Conservation (phyloP, 2,329 filamentous ascomycete genomes). For the Ophiostoma ips region DNA sequence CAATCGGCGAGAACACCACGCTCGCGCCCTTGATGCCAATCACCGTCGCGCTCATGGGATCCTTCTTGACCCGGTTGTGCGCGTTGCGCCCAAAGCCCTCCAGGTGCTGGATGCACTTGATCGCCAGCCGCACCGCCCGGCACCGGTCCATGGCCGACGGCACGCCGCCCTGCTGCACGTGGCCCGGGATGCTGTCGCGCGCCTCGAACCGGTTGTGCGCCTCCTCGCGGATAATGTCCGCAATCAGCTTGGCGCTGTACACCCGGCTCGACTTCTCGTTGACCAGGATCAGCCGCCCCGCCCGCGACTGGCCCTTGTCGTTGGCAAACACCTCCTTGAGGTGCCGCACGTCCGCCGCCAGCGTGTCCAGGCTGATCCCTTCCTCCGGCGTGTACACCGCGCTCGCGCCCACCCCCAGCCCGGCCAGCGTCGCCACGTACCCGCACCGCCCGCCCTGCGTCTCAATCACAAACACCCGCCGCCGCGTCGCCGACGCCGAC, state of each 20-base stretch:
- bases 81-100: conserved; percentile 59
- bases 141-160: conserved; percentile 95
- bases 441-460: conserved; percentile 92
- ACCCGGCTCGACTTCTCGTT: conserved; percentile 88
- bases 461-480: conserved; percentile 93
- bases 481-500: conserved; percentile 82
- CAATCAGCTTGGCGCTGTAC: conserved; percentile 86
- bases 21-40: conserved; percentile 87
- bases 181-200: conserved; percentile 78
- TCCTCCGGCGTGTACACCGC: conserved; percentile 97
- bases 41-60: conserved; percentile 61
- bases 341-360: conserved; percentile 78
- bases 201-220: conserved; percentile 85
- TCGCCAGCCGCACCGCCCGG: conserved; percentile 77
- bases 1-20: conserved; percentile 76
- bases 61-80: conserved; percentile 53
- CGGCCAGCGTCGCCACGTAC: conserved; percentile 82
- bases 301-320: conserved; percentile 77
- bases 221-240: conserved; percentile 90
- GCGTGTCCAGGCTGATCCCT: conserved; percentile 85
- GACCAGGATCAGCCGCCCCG: conserved; percentile 87
- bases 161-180: conserved; percentile 87
- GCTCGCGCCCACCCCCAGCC: conserved; percentile 78
- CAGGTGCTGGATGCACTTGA: conserved; percentile 86
- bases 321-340: conserved; percentile 72